Evolutionary conservation across 176 grass and related monocot genomes (phyloP).

Genomic region (Tillandsia fasciculata): DNA sequence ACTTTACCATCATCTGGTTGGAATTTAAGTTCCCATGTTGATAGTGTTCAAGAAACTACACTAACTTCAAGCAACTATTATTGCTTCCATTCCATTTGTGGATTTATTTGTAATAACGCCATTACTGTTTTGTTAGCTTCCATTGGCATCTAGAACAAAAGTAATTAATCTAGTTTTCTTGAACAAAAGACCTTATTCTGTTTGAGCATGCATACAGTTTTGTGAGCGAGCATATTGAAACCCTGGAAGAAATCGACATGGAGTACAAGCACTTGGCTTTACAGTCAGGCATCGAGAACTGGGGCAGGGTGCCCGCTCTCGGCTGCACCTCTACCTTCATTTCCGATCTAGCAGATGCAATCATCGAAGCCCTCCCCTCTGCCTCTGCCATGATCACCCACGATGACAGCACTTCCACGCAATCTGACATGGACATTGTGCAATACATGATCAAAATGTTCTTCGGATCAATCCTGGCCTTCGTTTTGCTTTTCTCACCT

Average conservation of each 20-base stretch:
- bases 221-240: constrained; percentile 97
- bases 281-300: constrained; percentile 83
- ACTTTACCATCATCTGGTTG: not conserved
- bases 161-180: not conserved
- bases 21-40: not conserved
- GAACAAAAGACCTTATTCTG: not conserved
- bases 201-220: constrained; percentile 36
- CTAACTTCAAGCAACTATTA: not conserved
- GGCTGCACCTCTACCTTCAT: constrained; percentile 71
- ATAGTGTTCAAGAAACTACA: not conserved
- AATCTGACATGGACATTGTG: constrained; percentile 41
- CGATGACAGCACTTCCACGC: not conserved
- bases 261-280: constrained; percentile 95
- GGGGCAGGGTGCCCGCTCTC: constrained; percentile 90
- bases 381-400: constrained; percentile 32
- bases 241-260: constrained; percentile 96
- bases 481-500: constrained; percentile 62
- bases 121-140: not conserved
- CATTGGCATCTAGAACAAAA: not conserved
- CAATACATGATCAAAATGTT: constrained; percentile 56
- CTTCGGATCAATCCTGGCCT: constrained; percentile 63
- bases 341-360: constrained; percentile 66
- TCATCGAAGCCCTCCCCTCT: constrained; percentile 61
- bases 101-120: not conserved
- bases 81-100: not conserved